Conservation (phyloP, 805 yeast species). For the Brettanomyces sp. region DNA sequence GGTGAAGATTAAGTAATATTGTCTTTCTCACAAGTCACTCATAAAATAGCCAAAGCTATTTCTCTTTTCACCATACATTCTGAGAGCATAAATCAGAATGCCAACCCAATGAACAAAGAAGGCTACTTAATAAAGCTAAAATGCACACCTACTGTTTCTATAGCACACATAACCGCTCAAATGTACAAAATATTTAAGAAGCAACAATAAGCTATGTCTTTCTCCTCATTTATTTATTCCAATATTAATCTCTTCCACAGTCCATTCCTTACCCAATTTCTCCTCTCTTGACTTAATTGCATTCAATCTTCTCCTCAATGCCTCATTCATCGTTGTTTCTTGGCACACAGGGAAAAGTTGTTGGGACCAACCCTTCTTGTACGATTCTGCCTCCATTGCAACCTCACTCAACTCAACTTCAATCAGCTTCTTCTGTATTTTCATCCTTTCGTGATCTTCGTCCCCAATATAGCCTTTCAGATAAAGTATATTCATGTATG, state of each 20-base stretch:
- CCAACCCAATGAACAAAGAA: too few relatives aligned
- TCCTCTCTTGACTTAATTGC: constrained; percentile 37
- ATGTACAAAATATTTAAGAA: too few relatives aligned
- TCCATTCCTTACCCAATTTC: constrained; percentile 2
- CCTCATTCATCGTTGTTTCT: constrained; percentile 89
- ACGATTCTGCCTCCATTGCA: constrained; percentile 61
- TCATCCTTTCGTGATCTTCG: constrained; percentile 72
- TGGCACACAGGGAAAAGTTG: constrained; percentile 68
- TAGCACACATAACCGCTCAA: too few relatives aligned
- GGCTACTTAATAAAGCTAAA: too few relatives aligned
- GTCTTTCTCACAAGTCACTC: too few relatives aligned
- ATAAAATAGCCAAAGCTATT: too few relatives aligned
- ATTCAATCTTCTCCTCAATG: constrained; percentile 64
- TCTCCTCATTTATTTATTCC: not conserved
- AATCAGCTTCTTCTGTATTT: constrained; percentile 65
- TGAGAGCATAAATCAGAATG: too few relatives aligned
- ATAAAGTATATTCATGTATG: constrained; percentile 59
- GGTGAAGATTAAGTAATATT: too few relatives aligned
- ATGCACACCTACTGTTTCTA: too few relatives aligned
- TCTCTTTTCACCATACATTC: too few relatives aligned
- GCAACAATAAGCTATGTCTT: too few relatives aligned
- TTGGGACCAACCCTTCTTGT: constrained; percentile 75
- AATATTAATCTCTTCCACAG: not conserved
- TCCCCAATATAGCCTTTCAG: constrained; percentile 90
- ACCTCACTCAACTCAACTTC: constrained; percentile 75